phyloP scores from a whole-genome alignment of 108 stramenopile species.

The Schizochytrium sp. region DNA sequence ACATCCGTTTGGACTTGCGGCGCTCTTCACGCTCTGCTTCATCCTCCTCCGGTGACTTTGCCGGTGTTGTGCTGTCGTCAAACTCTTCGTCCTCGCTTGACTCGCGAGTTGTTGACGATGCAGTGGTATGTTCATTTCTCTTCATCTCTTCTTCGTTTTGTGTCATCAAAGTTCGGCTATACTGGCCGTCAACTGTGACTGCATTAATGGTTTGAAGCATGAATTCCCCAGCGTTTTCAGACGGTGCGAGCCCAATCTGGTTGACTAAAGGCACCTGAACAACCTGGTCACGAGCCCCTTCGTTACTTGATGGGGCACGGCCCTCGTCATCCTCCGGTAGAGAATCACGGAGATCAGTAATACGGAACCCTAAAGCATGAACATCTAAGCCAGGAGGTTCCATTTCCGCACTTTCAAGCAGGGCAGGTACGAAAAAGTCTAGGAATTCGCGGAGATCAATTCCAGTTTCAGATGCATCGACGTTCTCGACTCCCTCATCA shows the following conservation, averaged over 20 bases:
- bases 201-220: neutral
- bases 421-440: conserved; percentile 26
- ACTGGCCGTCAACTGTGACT: neutral
- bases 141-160: neutral
- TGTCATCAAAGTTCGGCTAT: neutral
- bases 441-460: conserved; percentile 47
- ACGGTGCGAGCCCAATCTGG: conserved; percentile 35
- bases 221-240: conserved; percentile 32
- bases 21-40: conserved; percentile 25
- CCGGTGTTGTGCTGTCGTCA: neutral
- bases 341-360: neutral
- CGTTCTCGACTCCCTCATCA: conserved; percentile 47
- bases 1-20: neutral
- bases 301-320: conserved; percentile 7
- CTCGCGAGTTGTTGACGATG: neutral
- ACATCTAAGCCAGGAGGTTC: neutral
- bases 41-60: conserved; percentile 5
- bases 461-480: conserved; percentile 29
- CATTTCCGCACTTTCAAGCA: neutral
- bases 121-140: too few relatives aligned
- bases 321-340: neutral
- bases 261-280: neutral
- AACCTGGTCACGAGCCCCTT: neutral
- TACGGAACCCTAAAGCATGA: neutral
- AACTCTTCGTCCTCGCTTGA: neutral